Percentiles rank a stretch among this genome's conserved stretches.
Evolutionary conservation across 805 yeast species (phyloP).

Genomic region (Monosporozyma unispora): DNA sequence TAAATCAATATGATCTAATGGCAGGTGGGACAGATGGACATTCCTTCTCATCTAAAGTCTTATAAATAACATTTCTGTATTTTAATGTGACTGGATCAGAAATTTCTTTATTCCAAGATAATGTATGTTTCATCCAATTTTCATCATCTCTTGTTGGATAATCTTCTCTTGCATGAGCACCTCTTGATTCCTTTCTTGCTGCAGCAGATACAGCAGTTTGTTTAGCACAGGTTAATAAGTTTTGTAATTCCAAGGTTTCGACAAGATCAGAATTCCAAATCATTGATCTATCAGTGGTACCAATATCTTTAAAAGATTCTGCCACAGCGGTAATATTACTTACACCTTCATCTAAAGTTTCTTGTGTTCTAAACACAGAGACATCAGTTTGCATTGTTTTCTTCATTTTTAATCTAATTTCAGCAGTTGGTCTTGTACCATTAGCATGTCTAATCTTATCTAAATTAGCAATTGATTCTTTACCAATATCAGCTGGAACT

Average conservation of each 20-base stretch:
- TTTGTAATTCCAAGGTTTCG: constrained; percentile 92
- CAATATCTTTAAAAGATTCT: constrained; percentile 60
- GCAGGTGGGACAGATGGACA: constrained; percentile 97
- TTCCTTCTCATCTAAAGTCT: constrained; percentile 83
- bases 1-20: constrained; percentile 73
- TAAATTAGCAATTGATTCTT: constrained; percentile 81
- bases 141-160: constrained; percentile 92
- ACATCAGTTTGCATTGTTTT: constrained; percentile 93
- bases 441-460: constrained; percentile 78
- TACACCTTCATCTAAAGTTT: constrained; percentile 86
- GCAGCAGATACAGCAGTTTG: constrained; percentile 94
- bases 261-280: constrained; percentile 97
- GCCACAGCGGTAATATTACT: constrained; percentile 67
- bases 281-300: constrained; percentile 93
- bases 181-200: constrained; percentile 94
- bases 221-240: constrained; percentile 91
- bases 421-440: constrained; percentile 79
- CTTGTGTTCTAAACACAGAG: constrained; percentile 93
- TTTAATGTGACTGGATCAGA: constrained; percentile 67
- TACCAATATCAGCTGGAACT: constrained; percentile 78
- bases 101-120: constrained; percentile 74
- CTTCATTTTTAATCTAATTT: constrained; percentile 88
- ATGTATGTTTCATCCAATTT: constrained; percentile 95
- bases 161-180: constrained; percentile 99
- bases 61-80: constrained; percentile 77